These are phyloP conservation scores for Pittosporum tobira DNA, from an alignment of 129 eudicot genomes.

Conservation along the genomic window DNA sequence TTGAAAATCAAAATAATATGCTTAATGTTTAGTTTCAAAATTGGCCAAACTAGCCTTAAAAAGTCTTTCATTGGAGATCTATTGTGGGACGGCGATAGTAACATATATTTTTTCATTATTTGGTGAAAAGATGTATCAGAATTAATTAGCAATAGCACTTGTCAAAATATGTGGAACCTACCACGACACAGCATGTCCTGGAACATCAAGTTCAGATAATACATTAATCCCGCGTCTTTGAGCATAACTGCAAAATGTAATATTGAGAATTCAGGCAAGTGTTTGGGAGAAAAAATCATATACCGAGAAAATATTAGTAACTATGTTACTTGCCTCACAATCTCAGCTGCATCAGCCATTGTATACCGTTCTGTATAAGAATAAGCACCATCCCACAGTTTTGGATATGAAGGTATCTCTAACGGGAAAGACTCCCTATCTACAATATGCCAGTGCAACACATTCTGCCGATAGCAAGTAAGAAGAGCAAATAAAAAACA, in stretches of 20 bases:
- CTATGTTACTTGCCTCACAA: conserved; percentile 77
- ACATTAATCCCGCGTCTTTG: conserved; percentile 75
- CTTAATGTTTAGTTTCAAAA: too few relatives aligned
- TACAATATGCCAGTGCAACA: conserved; percentile 97
- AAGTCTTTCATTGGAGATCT: too few relatives aligned
- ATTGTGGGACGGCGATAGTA: too few relatives aligned
- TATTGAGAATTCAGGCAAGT: conserved; percentile 8
- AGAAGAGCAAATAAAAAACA: neutral
- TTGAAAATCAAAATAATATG: too few relatives aligned
- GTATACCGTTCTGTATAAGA: conserved; percentile 74
- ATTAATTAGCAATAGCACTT: neutral
- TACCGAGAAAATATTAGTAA: neutral
- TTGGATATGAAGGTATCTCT: conserved; percentile 92
- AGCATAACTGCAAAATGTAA: conserved; percentile 55
- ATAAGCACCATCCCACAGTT: conserved; percentile 88
- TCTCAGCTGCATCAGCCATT: conserved; percentile 72
- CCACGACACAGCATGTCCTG: conserved; percentile 97
- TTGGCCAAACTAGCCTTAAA: too few relatives aligned
- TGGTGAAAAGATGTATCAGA: neutral
- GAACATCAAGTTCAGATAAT: conserved; percentile 90
- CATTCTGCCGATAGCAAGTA: conserved; percentile 46
- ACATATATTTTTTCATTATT: too few relatives aligned
- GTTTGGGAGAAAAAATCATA: conserved; percentile 11
- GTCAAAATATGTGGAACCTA: conserved; percentile 55
- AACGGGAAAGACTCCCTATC: conserved; percentile 85